Conservation (phyloP, 139 green algal species). For the Auxenochlorella protothecoides region DNA sequence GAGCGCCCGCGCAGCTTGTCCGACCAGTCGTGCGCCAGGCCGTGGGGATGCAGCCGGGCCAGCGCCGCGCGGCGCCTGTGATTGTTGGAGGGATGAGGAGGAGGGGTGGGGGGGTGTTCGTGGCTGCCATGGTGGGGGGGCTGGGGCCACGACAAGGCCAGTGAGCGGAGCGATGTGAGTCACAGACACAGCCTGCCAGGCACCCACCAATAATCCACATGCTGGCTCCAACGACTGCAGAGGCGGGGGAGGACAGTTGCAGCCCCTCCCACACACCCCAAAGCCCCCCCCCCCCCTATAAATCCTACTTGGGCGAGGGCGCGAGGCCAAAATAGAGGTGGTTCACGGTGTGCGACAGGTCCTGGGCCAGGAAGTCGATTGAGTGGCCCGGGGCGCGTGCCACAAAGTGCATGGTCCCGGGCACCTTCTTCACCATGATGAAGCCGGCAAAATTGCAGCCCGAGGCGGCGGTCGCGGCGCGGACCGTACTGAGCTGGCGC, state of each 20-base stretch:
- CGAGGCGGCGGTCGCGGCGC: slow-evolving; percentile 8
- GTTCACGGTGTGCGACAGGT: slow-evolving; percentile 65
- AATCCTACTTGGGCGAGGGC: slow-evolving; percentile 35
- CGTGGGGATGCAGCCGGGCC: slow-evolving; percentile 60
- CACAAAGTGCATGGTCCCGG: slow-evolving; percentile 76
- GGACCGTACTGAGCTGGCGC: neutral
- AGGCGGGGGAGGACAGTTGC: too few species aligned
- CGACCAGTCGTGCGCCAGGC: slow-evolving; percentile 69
- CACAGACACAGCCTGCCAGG: too few species aligned
- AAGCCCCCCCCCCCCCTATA: neutral
- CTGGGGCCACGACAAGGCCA: too few species aligned
- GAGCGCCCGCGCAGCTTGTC: slow-evolving; percentile 68
- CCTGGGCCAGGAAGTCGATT: slow-evolving; percentile 77
- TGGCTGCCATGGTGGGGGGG: too few species aligned
- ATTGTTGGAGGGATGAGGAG: neutral
- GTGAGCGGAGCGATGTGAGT: too few species aligned
- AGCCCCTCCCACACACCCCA: neutral
- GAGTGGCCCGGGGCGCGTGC: slow-evolving; percentile 67
- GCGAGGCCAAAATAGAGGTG: slow-evolving; percentile 63
- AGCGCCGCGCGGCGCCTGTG: slow-evolving; percentile 17
- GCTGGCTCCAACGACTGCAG: too few species aligned
- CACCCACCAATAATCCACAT: too few species aligned
- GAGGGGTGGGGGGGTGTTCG: neutral
- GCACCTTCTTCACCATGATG: slow-evolving; percentile 96
- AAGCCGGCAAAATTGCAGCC: slow-evolving; percentile 83